Base-by-base conservation (phyloP, 106 monocot genomes). In the Dendrobium catenatum region DNA sequence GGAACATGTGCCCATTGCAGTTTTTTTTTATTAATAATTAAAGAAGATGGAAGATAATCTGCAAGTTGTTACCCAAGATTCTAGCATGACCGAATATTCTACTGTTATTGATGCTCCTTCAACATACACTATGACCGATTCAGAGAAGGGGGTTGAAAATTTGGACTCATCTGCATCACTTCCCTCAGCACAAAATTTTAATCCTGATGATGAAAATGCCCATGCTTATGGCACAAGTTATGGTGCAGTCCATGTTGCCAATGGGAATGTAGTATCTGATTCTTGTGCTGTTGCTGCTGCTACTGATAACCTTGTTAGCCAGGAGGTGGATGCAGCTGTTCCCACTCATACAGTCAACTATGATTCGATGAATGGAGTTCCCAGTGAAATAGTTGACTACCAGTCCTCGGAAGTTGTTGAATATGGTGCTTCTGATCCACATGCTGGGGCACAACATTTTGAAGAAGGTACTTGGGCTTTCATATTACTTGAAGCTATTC, bases 301-400 rank as follows among this genome's bases (percentile, higher is more conserved):
- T 74, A 58, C 77, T 54, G 74, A 78, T 68, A 81, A 66, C 58
- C 24, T 44, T 66, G 66, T 66, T 27, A 55, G 27, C 11, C 72
- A 80, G 51, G 89, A 86, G 66, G 73, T 20, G 47, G 33, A 48
- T 42, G 55, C 66, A 13, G 41, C 44, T 24, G 46, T 64, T 27
- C n/a, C 49, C 37, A 27, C 22, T 13, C 84, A 84, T n/a, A 1
- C 77, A 27, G 79, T 80, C 68, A 86, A 55, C 68, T 87, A 88
- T 81, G 80, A 85, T 72, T 46, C 85, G 29, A 27, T 72, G 22
- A 91, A 90, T 80, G 94, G 89, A 78, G 74, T 70, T 84, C 66
- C 83, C 42, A 31, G 15, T 72, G 82, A 89, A 73, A 41, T 78
- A 22, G 77, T 43, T 16, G 80, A 77, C 67, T 91, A 89, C 82